A percentile compares a stretch with the other conserved stretches of the same genome.
phyloP scores from a whole-genome alignment of 768 basidiomycete species.

The Amanita phalloides region DNA sequence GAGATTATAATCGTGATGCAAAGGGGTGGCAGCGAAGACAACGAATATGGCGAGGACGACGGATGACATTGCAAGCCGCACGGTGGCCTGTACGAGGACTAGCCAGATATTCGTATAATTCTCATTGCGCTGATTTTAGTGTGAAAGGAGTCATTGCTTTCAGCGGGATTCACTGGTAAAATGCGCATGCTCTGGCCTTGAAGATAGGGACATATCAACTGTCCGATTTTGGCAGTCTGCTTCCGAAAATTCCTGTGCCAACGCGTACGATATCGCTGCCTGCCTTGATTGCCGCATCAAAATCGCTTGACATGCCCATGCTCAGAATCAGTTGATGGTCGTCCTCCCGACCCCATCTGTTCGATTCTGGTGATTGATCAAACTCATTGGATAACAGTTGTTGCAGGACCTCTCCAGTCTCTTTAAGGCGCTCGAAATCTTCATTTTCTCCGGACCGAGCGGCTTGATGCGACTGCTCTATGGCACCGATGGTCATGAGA shows the following conservation, averaged over 20 bases:
- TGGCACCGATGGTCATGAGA: conserved; percentile 94
- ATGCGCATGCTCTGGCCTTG: background rate
- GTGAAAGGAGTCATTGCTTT: too few relatives aligned
- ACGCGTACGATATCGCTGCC: conserved; percentile 88
- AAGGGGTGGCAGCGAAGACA: too few relatives aligned
- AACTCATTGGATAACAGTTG: conserved; percentile 25
- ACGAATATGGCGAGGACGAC: too few relatives aligned
- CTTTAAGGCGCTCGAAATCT: conserved; percentile 67
- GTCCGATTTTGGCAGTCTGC: conserved; percentile 41
- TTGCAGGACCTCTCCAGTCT: conserved; percentile 51
- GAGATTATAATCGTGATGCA: too few relatives aligned
- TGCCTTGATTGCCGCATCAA: conserved; percentile 71
- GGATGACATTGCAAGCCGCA: too few relatives aligned
- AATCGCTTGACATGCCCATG: conserved; percentile 98
- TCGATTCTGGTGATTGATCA: conserved; percentile 7
- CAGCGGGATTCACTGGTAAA: too few relatives aligned
- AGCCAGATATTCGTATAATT: too few relatives aligned
- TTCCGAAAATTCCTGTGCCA: conserved; percentile 85
- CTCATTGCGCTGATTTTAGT: too few relatives aligned
- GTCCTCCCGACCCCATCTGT: conserved; percentile 37
- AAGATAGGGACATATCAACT: background rate
- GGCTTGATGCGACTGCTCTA: conserved; percentile 49
- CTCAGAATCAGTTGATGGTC: conserved; percentile 51
- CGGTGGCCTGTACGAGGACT: too few relatives aligned
- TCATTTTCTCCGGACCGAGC: conserved; percentile 38